These are phyloP conservation scores for Populus hybrid DNA, from an alignment of 441 rosid genomes.

Conservation along the genomic window DNA sequence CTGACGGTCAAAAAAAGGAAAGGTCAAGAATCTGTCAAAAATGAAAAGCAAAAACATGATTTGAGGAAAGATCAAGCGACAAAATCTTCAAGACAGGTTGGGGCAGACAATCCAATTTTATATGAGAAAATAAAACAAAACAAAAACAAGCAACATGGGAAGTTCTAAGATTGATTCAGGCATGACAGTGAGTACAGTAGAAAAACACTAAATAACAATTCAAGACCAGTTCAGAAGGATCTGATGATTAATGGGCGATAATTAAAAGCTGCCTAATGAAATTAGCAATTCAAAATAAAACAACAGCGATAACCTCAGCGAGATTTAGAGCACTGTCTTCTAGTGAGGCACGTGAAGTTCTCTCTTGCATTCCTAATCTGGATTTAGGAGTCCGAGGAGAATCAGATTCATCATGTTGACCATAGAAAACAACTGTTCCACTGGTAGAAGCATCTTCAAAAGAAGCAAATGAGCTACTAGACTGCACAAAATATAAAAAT, in stretches of 20 bases:
- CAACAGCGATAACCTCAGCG: slow-evolving; percentile 64
- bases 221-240: background rate
- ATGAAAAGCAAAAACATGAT: background rate
- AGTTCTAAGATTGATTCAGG: background rate
- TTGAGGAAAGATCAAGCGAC: background rate
- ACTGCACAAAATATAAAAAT: slow-evolving; percentile 55
- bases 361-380: slow-evolving; percentile 79
- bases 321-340: slow-evolving; percentile 94
- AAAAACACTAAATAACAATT: slow-evolving; percentile 1
- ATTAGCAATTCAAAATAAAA: background rate
- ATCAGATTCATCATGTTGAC: slow-evolving; percentile 77
- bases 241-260: background rate
- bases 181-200: background rate
- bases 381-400: slow-evolving; percentile 91
- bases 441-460: slow-evolving; percentile 89
- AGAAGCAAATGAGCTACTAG: slow-evolving; percentile 59
- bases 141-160: background rate
- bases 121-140: background rate
- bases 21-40: background rate
- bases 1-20: background rate
- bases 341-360: slow-evolving; percentile 71
- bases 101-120: background rate
- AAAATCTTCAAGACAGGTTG: background rate
- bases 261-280: slow-evolving; percentile 2
- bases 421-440: slow-evolving; percentile 90